Base-by-base conservation (phyloP, 257 asterid species). In the Galeopsis tetrahit region DNA sequence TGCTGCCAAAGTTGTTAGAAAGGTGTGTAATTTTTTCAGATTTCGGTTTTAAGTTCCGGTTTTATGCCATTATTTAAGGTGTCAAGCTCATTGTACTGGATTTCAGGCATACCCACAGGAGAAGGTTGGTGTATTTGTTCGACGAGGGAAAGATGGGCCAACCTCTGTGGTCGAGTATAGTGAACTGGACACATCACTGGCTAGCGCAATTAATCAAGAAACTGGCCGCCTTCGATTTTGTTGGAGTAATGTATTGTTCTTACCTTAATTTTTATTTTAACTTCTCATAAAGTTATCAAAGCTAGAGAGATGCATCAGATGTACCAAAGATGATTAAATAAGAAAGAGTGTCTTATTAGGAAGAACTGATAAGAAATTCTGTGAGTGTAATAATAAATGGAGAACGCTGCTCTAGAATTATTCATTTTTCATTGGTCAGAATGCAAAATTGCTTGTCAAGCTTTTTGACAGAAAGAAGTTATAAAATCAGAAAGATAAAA, bases 41-140 rank as follows among this genome's bases (percentile, higher is more conserved):
- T 69, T 68, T 70, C 15, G 28, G 43, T 48, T 53, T 28, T 53
- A 61, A 48, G 42, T 71, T 31, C 32, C 44, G 17, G 17, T 58
- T 10, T 10, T 59, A 60, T 35, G 28, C 68, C 68, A 62, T 34
- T 10, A 57, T 66, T 72, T 60, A 63, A 33, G 65, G 63, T 58
- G 55, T 74, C 6, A 31, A 35, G 43, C 42, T 31, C 65, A 48
- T 68, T 63, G 63, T 36, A 66, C 68, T 51, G 65, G 53, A 15
- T 34, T 81, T 49, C 79, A 93, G 97, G 96, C 92, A n/a, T 88
- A 94, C 82, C 96, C 98, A 73, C 96, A 94, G 83, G 98, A 94
- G 82, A 89, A 91, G 81, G 98, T 94, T 77, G 98, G 98, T 63
- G 97, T 94, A 34, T 94, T 94, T 87, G 98, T 88, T 68, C 91